Conservation (phyloP, 805 yeast genomes). For the Brettanomyces nanus region DNA sequence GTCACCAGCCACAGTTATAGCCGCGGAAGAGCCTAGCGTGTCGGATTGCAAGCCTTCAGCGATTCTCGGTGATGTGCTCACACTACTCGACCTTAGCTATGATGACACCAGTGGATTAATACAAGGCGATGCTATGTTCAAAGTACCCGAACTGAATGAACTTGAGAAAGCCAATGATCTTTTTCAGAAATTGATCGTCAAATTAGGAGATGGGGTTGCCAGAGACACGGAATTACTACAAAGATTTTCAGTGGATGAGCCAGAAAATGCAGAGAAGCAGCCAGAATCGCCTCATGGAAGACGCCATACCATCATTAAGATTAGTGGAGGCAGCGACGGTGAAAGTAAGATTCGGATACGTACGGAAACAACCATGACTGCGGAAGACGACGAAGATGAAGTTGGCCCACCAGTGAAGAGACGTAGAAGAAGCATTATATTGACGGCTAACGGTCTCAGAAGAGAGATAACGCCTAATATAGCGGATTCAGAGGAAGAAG, state of each 20-base stretch:
- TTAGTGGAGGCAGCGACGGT: slow-evolving; percentile 11
- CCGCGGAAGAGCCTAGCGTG: too few species aligned
- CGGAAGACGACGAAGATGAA: slow-evolving; percentile 10
- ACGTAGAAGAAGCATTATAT: slow-evolving; percentile 4
- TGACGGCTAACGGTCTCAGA: slow-evolving; percentile 7
- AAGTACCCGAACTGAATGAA: slow-evolving; percentile 24
- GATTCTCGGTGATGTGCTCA: slow-evolving; percentile 42
- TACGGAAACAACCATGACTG: neutral
- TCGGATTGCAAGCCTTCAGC: too few species aligned
- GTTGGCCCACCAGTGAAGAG: slow-evolving; percentile 3
- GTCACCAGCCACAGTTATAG: too few species aligned
- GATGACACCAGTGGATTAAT: slow-evolving; percentile 53
- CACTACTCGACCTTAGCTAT: slow-evolving; percentile 44
- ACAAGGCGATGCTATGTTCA: slow-evolving; percentile 42
- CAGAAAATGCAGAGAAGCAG: neutral
- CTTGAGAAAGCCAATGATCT: slow-evolving; percentile 23
- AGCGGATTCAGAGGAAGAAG: slow-evolving; percentile 1
- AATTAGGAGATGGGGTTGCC: slow-evolving; percentile 27
- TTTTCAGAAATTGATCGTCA: slow-evolving; percentile 32
- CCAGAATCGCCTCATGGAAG: neutral
- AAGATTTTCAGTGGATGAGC: slow-evolving; percentile 1
- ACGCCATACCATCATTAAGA: slow-evolving; percentile 4
- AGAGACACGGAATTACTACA: slow-evolving; percentile 7
- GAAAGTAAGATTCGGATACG: slow-evolving; percentile 6
- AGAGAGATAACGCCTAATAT: slow-evolving; percentile 3